Conservation (phyloP, 2,329 filamentous ascomycete species). For the Colletotrichum sp. region DNA sequence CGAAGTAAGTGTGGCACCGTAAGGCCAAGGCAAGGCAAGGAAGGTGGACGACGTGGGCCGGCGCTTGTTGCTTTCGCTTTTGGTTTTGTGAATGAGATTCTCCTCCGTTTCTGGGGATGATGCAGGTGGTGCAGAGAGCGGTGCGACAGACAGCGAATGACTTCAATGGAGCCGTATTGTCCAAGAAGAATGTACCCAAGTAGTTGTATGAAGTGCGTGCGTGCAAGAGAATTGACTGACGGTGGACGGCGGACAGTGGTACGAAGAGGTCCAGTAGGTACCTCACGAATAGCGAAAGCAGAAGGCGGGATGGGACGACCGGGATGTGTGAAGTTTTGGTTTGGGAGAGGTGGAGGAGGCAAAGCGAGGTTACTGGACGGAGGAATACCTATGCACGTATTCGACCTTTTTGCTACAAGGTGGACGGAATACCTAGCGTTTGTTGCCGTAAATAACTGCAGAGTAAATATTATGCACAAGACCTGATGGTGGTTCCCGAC, state of each 20-base stretch:
- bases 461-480: background rate
- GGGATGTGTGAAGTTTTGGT: background rate
- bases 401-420: background rate
- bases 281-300: background rate
- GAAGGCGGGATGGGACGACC: background rate
- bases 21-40: background rate
- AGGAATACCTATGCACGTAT: background rate
- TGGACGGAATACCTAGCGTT: background rate
- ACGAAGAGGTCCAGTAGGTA: background rate
- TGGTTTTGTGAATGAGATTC: background rate
- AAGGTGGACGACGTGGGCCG: background rate
- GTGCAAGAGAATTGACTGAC: background rate
- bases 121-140: background rate
- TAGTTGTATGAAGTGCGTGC: background rate
- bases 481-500: background rate
- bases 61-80: background rate
- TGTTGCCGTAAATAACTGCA: background rate
- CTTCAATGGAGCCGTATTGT: background rate
- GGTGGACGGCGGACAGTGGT: background rate
- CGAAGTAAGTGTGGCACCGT: background rate
- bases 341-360: background rate
- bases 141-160: background rate
- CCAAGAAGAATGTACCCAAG: background rate
- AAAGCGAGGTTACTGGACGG: background rate
- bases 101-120: conserved; percentile 11